phyloP scores from a whole-genome alignment of 352 stramenopile species.

The Pythium utonaiense region DNA sequence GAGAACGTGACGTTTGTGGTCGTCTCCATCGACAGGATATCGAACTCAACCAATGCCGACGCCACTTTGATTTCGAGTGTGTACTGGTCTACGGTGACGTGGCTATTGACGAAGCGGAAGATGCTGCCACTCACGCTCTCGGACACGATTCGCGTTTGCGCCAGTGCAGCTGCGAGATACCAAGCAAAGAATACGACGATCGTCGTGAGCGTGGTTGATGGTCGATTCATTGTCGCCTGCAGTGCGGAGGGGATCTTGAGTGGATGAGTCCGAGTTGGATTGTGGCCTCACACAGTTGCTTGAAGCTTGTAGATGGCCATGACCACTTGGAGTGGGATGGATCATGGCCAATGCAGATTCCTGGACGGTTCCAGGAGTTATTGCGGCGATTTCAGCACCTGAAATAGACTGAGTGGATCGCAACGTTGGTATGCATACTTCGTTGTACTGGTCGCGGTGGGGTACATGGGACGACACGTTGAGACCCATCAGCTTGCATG shows the following conservation, averaged over 20 bases:
- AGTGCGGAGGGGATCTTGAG: not conserved
- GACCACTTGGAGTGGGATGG: constrained; percentile 2
- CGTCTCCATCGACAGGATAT: constrained; percentile 67
- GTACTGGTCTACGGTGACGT: constrained; percentile 65
- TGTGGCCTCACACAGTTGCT: not conserved
- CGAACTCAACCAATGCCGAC: constrained; percentile 51
- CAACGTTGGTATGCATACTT: not conserved
- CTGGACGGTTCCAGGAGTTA: not conserved
- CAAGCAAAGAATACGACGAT: not conserved
- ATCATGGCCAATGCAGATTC: constrained; percentile 1
- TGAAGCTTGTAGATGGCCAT: not conserved
- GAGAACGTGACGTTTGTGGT: constrained; percentile 39
- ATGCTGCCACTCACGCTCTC: constrained; percentile 55
- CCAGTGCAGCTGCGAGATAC: not conserved
- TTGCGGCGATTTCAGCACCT: not conserved
- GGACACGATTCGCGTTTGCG: constrained; percentile 2
- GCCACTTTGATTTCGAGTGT: constrained; percentile 36
- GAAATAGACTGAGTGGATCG: not conserved
- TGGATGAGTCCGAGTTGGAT: not conserved
- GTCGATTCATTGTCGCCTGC: not conserved
- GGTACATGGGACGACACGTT: not conserved
- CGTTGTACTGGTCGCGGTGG: no score
- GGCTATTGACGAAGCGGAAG: constrained; percentile 36
- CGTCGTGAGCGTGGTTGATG: not conserved
- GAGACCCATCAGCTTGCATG: not conserved